These are phyloP conservation scores for Ophiostoma ulmi DNA, from an alignment of 2,329 filamentous ascomycete species.

Conservation along the genomic window DNA sequence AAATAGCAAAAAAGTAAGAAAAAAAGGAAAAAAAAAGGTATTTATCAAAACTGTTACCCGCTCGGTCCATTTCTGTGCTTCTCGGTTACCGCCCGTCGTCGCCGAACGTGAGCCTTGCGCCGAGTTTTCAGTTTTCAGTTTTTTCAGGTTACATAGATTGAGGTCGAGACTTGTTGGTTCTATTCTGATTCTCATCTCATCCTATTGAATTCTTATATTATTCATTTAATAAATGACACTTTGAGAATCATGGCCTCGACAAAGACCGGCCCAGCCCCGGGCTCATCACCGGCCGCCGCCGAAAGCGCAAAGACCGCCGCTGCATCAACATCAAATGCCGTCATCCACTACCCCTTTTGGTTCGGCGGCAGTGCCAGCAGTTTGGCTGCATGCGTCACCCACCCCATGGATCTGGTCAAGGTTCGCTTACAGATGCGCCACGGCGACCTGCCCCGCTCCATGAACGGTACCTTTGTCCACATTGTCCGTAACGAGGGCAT, in stretches of 20 bases:
- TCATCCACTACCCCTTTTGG: constrained; percentile 74
- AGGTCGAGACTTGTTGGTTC: background rate
- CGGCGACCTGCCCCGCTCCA: constrained; percentile 68
- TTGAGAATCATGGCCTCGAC: constrained; percentile 21
- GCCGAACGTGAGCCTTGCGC: background rate
- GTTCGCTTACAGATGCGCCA: constrained; percentile 83
- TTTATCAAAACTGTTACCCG: background rate
- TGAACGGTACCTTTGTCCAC: constrained; percentile 80
- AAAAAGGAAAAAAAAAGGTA: background rate
- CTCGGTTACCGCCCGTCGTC: constrained; percentile 10
- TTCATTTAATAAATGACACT: background rate
- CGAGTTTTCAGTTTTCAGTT: background rate
- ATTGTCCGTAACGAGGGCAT: constrained; percentile 71
- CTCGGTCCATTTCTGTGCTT: constrained; percentile 1
- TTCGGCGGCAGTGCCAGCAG: constrained; percentile 94
- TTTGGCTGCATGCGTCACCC: constrained; percentile 84
- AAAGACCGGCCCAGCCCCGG: constrained; percentile 26
- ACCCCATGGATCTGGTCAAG: constrained; percentile 78
- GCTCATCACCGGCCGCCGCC: constrained; percentile 25
- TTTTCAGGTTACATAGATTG: background rate
- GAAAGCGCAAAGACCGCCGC: background rate
- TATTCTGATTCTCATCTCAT: background rate
- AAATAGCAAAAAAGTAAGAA: background rate
- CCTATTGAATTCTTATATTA: background rate
- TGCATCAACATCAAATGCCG: background rate